Evolutionary conservation across 352 stramenopile species (phyloP).

Genomic region (Globisporangium abappressorium): DNA sequence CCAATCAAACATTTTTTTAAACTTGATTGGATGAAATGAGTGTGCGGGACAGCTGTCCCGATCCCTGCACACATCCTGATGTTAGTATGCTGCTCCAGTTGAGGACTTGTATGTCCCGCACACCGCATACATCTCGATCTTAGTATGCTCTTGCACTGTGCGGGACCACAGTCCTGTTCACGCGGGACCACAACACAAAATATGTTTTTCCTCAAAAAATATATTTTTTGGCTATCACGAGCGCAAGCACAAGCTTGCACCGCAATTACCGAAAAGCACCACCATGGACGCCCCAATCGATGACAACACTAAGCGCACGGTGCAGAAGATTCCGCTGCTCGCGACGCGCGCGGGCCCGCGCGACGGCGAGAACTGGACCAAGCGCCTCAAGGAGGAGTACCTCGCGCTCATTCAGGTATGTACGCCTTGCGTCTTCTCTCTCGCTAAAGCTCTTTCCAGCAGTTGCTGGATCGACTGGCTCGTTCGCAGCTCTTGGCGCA

Average conservation of each 20-base stretch:
- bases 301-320: constrained; percentile 73
- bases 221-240: background rate
- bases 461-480: background rate
- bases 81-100: too few species aligned
- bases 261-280: background rate
- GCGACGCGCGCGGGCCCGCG: constrained; percentile 70
- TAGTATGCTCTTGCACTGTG: too few species aligned
- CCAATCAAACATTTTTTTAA: too few species aligned
- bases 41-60: too few species aligned
- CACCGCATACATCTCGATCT: too few species aligned
- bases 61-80: too few species aligned
- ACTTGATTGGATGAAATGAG: too few species aligned
- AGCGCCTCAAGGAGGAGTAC: constrained; percentile 87
- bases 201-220: too few species aligned
- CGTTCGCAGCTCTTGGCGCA: background rate
- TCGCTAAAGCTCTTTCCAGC: background rate
- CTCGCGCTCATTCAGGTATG: constrained; percentile 74
- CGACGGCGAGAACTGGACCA: constrained; percentile 77
- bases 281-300: constrained; percentile 79
- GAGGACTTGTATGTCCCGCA: too few species aligned
- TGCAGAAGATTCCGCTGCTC: constrained; percentile 86
- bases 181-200: too few species aligned
- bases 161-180: too few species aligned
- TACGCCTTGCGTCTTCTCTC: background rate
- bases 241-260: too few species aligned